A percentile compares a stretch with the other conserved stretches of the same genome.
These are phyloP conservation scores for Colletotrichum truncatum DNA, from an alignment of 2,329 filamentous ascomycete species.

Conservation along the genomic window DNA sequence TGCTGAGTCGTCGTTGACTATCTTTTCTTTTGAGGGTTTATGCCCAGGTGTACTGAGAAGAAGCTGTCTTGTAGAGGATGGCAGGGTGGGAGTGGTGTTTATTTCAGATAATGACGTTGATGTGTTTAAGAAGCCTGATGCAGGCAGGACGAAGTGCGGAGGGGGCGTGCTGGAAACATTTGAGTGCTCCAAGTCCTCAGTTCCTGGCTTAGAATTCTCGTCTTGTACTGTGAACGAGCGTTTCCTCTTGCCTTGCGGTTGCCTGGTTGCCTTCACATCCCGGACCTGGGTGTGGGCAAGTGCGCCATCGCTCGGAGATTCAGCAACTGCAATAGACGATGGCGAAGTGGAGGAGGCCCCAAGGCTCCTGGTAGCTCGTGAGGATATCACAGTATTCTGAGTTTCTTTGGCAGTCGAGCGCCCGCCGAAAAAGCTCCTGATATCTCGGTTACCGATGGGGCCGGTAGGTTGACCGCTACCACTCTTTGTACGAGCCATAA, in stretches of 20 bases:
- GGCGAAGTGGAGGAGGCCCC: neutral
- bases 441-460: constrained; percentile 17
- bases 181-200: neutral
- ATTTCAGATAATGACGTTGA: constrained; percentile 20
- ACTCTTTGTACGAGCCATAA: constrained; percentile 21
- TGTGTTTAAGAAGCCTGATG: neutral
- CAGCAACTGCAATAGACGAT: neutral
- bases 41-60: neutral
- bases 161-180: neutral
- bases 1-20: neutral
- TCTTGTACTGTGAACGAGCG: neutral
- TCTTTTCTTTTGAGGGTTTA: neutral
- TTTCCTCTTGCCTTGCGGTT: neutral
- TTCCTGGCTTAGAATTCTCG: neutral
- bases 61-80: neutral
- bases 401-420: neutral
- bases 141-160: neutral
- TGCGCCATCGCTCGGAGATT: neutral
- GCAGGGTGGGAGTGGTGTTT: neutral
- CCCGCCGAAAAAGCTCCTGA: constrained; percentile 19
- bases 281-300: neutral
- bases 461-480: constrained; percentile 4
- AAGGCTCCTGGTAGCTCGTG: neutral
- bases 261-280: neutral
- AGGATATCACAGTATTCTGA: neutral